Base-by-base conservation (phyloP, 2,329 filamentous ascomycete genomes). In the Aschersonia sp. region DNA sequence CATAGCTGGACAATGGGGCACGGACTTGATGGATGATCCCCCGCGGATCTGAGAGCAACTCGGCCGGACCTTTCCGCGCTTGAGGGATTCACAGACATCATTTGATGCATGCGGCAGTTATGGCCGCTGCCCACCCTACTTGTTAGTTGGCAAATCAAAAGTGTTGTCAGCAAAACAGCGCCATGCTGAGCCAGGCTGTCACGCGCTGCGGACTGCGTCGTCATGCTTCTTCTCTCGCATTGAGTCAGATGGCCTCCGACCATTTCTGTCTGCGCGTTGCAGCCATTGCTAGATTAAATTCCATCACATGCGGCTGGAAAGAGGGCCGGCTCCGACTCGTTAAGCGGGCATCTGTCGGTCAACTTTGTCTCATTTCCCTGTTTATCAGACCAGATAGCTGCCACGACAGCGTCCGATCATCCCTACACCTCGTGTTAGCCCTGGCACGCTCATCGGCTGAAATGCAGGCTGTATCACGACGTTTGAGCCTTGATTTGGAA, bases 401-500 rank as follows among this genome's bases (percentile, higher is more conserved):
- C 9, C 30, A 12, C 29, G 40, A 45, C 35, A 32, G 42, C 43
- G 45, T 45, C 30, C 42, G 43, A 33, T 39, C 11, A 49, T 51
- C 49, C 49, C 31, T 51, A 47, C 31, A 37, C 49, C 47, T 51
- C 49, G 49, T 51, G 47, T 49, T 47, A 43, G 42, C 45, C 49
- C 47, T 49, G 47, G 41, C 33, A 32, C 40, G 32, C 42, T 43
- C 45, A 47, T 51, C 35, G 47, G 42, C 47, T 46, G 49, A 51
- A 37, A 47, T 46, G 45, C 43, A 47, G 41, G 44, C n/a, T 43
- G 40, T 33, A 37, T 10, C 33, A 32, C 43, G 47, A 50, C 46
- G 43, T 42, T 44, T 40, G 35, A 43, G 32, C 31, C 42, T 32
- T 31, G 30, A 30, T 4, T 6, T 11, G 30, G 14, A 43, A 35